Conservation (phyloP, 108 stramenopile genomes). For the Fragilaria radians region DNA sequence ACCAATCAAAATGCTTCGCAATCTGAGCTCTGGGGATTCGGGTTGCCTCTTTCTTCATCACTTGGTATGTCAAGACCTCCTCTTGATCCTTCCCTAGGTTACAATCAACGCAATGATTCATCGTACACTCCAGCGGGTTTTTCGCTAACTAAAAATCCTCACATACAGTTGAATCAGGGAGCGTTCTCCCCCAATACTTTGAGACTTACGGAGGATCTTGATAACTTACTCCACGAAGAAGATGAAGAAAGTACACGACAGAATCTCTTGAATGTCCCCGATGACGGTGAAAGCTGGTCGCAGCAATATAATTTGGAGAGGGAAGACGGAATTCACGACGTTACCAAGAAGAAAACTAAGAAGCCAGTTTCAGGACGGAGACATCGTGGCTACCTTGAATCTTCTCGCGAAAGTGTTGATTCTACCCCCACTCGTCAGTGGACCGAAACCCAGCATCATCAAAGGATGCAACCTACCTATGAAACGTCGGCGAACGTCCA, state of each 20-base stretch:
- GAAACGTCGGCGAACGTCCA: background rate
- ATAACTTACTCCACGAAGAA: slow-evolving; percentile 64
- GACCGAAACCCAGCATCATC: slow-evolving; percentile 21
- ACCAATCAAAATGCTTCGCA: background rate
- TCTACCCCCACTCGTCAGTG: no score
- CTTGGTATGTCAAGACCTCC: background rate
- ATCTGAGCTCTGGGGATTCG: background rate
- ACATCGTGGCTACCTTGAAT: background rate
- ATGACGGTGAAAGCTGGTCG: slow-evolving; percentile 25
- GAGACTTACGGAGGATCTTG: slow-evolving; percentile 65
- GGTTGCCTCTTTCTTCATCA: background rate
- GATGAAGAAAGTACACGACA: slow-evolving; percentile 30
- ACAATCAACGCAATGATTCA: background rate
- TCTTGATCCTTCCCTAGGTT: background rate
- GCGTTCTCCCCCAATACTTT: slow-evolving; percentile 67
- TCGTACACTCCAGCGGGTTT: slow-evolving; percentile 6
- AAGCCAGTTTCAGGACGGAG: background rate
- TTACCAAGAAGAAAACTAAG: background rate
- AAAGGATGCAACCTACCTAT: slow-evolving; percentile 18
- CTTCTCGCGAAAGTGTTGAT: background rate
- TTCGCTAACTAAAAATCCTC: slow-evolving; percentile 31
- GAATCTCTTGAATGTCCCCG: slow-evolving; percentile 7
- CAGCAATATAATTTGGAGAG: slow-evolving; percentile 19
- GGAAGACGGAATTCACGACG: slow-evolving; percentile 12
- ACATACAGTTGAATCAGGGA: slow-evolving; percentile 27